These are phyloP conservation scores for Ogataea sp. DNA, from an alignment of 805 yeast genomes.

Conservation along the genomic window DNA sequence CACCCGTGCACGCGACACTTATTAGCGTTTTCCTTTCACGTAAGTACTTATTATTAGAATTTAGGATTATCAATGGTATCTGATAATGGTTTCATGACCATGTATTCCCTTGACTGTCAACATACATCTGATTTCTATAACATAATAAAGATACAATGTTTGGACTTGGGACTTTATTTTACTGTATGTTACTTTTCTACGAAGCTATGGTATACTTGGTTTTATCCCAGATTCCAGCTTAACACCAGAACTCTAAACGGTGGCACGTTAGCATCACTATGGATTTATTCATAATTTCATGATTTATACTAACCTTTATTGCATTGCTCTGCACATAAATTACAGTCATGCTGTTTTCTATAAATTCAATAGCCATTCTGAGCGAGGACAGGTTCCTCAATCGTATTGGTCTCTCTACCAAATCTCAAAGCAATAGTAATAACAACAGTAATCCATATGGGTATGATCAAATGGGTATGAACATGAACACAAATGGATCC, in stretches of 20 bases:
- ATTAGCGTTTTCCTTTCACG: too few species aligned
- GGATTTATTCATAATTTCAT: too few species aligned
- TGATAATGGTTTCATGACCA: too few species aligned
- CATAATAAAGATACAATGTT: conserved; percentile 30
- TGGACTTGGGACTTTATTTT: conserved; percentile 47
- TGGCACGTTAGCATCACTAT: too few species aligned
- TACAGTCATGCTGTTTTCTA: conserved; percentile 37
- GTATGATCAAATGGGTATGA: conserved; percentile 15
- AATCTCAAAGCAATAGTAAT: too few species aligned
- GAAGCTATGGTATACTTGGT: too few species aligned
- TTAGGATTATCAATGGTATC: too few species aligned
- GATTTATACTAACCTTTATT: not conserved
- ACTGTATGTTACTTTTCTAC: conserved; percentile 34
- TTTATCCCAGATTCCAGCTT: conserved; percentile 1
- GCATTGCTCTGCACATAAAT: not conserved
- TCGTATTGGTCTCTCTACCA: conserved; percentile 31
- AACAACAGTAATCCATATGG: conserved; percentile 1
- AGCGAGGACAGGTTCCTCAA: conserved; percentile 53
- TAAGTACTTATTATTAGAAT: too few species aligned
- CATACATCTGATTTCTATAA: not conserved
- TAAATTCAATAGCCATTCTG: conserved; percentile 51
- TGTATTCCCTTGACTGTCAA: too few species aligned
- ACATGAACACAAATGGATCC: conserved; percentile 3
- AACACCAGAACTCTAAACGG: not conserved
- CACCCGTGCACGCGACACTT: too few species aligned